Conservation (phyloP, 768 basidiomycete genomes). For the Auricularia sp. region DNA sequence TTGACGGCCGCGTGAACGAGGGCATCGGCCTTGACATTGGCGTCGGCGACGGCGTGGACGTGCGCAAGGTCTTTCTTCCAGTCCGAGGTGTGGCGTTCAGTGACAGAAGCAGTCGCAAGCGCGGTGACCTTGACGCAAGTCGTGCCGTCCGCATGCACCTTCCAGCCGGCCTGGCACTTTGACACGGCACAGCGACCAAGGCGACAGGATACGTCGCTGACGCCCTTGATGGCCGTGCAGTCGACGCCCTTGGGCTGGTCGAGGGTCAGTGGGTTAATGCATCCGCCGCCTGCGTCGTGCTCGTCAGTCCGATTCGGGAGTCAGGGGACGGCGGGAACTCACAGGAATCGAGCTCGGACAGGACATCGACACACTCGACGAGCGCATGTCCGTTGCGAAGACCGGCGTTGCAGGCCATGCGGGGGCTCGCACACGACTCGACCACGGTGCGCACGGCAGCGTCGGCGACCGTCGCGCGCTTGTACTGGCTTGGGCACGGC, state of each 20-base stretch:
- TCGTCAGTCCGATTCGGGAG: constrained; percentile 6
- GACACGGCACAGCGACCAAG: constrained; percentile 34
- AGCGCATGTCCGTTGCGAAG: not conserved
- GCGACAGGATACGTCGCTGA: constrained; percentile 40
- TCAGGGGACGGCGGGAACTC: constrained; percentile 30
- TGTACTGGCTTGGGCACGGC: not conserved
- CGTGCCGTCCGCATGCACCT: constrained; percentile 21
- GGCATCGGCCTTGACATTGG: not conserved
- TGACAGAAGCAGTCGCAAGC: not conserved
- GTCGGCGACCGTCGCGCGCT: not conserved
- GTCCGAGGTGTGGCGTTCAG: not conserved
- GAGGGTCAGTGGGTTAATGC: constrained; percentile 23
- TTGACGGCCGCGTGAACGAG: not conserved
- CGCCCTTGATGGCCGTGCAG: constrained; percentile 39
- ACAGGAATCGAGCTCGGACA: constrained; percentile 3
- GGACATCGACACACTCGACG: not conserved
- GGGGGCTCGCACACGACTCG: not conserved
- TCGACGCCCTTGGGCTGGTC: constrained; percentile 30
- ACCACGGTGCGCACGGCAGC: not conserved
- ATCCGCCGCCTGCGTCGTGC: constrained; percentile 30
- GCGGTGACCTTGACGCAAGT: constrained; percentile 25
- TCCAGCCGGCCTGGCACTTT: constrained; percentile 35
- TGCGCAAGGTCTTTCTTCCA: not conserved
- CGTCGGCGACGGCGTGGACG: not conserved
- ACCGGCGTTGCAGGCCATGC: not conserved